Percentiles rank a stretch among this genome's conserved stretches.
Conservation (phyloP, 345 rosid species). For the Trapa incisa region DNA sequence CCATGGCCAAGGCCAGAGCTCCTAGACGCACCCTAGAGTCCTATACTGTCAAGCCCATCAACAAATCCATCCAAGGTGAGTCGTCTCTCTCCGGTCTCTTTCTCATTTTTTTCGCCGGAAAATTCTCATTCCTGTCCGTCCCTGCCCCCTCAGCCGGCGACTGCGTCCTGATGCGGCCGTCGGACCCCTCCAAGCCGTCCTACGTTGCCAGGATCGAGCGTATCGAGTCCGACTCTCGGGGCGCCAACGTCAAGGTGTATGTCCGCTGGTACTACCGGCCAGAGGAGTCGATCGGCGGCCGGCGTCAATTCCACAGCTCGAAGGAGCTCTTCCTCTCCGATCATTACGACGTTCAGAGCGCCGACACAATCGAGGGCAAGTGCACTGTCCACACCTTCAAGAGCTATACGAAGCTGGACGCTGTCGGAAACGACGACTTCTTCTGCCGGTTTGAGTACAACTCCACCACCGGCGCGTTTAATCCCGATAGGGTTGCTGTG, state of each 20-base stretch:
- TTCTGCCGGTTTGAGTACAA: conserved; percentile 97
- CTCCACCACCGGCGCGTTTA: conserved; percentile 70
- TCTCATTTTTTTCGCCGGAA: background rate
- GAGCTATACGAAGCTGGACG: conserved; percentile 72
- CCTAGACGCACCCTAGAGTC: conserved; percentile 61
- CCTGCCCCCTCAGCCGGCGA: conserved; percentile 46
- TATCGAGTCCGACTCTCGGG: conserved; percentile 80
- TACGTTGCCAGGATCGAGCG: conserved; percentile 85
- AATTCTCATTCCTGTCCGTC: background rate
- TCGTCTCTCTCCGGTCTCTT: background rate
- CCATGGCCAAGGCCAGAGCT: conserved; percentile 80
- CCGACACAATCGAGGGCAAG: conserved; percentile 87
- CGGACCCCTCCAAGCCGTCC: conserved; percentile 69
- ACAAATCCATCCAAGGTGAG: conserved; percentile 62
- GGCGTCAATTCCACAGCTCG: conserved; percentile 90
- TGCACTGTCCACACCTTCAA: conserved; percentile 81
- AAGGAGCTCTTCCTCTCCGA: conserved; percentile 91
- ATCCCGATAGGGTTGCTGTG: conserved; percentile 95
- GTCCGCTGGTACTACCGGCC: conserved; percentile 97
- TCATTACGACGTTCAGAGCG: conserved; percentile 75
- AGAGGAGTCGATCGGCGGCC: conserved; percentile 93
- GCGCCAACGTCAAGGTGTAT: conserved; percentile 58
- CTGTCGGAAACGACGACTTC: conserved; percentile 89
- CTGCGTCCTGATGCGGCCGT: conserved; percentile 86
- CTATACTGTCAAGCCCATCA: conserved; percentile 59